Evolutionary conservation across 163 green algal species (phyloP), one percentile per base, ranked within the genome.

Genomic region (Chlorella variabilis): DNA sequence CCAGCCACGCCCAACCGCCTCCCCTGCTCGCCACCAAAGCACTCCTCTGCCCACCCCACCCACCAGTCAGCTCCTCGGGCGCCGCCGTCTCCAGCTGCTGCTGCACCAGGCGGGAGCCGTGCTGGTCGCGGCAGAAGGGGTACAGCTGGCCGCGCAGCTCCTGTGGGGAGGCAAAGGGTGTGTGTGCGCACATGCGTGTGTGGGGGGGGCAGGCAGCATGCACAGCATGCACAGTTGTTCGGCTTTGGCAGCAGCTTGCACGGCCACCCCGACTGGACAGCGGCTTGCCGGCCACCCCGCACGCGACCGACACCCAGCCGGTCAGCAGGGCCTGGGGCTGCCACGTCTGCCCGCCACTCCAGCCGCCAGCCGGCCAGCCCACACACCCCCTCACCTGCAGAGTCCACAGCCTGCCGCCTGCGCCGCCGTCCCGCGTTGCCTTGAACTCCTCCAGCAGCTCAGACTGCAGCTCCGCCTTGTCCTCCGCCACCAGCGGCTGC

Each of bases 31-130:
- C 71, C 39, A 59, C 51, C 29, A 56, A 29, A 13, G 3, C 58
- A 38, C 18, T 7, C n/a, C n/a, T n/a, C n/a, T 54, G 45, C 45
- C 45, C n/a, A 5, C 1, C 3, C 13, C 1, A 27, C 73, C 18
- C 73, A 80, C 73, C 73, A 4, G 33, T 18, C 65, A 76, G 61
- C 39, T 76, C 71, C 34, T 21, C 59, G 0, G 41, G 18, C n/a
- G 58, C 41, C 0, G 56, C 68, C 4, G 7, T 36, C 39, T 79
- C 78, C 68, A 84, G 69, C 56, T 62, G 86, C 86, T 96, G 91
- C 92, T 98, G 95, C 48, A 98, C 94, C 86, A 98, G 97, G 54
- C 96, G 90, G 71, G 85, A 94, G 81, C 96, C 96, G 63, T 94
- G 87, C 90, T 98, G 95, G 88, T 98, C 96, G 25, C 91, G 88